A percentile compares a stretch with the other conserved stretches of the same genome.
Evolutionary conservation across 768 basidiomycete species (phyloP).

Genomic region (Mycena galericulata): DNA sequence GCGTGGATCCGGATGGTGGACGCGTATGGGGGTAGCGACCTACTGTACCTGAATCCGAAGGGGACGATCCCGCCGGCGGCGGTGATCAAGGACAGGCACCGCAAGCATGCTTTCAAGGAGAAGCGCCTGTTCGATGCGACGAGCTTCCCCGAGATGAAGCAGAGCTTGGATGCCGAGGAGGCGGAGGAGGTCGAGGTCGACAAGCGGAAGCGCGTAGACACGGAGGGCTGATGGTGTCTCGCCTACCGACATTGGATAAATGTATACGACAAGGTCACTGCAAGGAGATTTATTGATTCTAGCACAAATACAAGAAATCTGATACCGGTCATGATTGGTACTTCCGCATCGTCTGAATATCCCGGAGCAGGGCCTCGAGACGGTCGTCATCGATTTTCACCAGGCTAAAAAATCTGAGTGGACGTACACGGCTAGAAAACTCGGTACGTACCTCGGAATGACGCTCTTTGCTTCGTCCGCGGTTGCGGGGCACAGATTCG

Average conservation of each 20-base stretch:
- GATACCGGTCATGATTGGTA: slow-evolving; percentile 76
- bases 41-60: slow-evolving; percentile 81
- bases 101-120: slow-evolving; percentile 75
- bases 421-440: not conserved
- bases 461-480: slow-evolving; percentile 94
- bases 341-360: slow-evolving; percentile 92
- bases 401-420: slow-evolving; percentile 53
- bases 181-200: slow-evolving; percentile 51
- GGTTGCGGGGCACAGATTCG: slow-evolving; percentile 88
- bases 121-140: slow-evolving; percentile 77
- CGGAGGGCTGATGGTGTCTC: slow-evolving; percentile 56
- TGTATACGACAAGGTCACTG: too few relatives aligned
- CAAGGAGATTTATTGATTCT: too few relatives aligned
- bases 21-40: slow-evolving; percentile 79
- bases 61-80: slow-evolving; percentile 82
- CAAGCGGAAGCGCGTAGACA: slow-evolving; percentile 61
- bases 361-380: slow-evolving; percentile 83
- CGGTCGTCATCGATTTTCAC: slow-evolving; percentile 91
- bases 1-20: slow-evolving; percentile 87
- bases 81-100: slow-evolving; percentile 60
- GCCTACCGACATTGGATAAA: too few relatives aligned
- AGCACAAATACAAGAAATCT: slow-evolving; percentile 16
- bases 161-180: slow-evolving; percentile 44
- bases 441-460: slow-evolving; percentile 76
- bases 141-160: slow-evolving; percentile 55